Evolutionary conservation across 2,329 filamentous ascomycete genomes (phyloP), one percentile per base, ranked within the genome.

Genomic region (Rhynchosporium secalis): DNA sequence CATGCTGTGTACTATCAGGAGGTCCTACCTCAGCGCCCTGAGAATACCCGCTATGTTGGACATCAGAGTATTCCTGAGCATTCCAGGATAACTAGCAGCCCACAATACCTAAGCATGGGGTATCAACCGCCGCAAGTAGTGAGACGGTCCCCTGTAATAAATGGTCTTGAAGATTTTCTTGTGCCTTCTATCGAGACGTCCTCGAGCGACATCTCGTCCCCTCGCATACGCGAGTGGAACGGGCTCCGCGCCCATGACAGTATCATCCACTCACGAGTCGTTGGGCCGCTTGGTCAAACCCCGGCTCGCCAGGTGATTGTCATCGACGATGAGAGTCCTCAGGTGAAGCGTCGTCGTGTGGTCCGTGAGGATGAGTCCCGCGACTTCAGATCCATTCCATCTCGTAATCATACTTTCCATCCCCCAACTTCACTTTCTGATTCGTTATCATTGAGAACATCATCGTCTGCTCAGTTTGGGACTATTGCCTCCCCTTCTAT

Each of bases 161-260:
- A 67, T 65, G 66, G 66, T 47, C 65, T 72, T 3, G 69, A 74
- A 68, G 72, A 74, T 55, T 65, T 73, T 65, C 70, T 71, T 60
- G 69, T 73, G 47, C 69, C 70, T 63, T 74, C 72, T 20, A 73
- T 74, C 70, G 72, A 74, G 66, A 67, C 67, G 59, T 31, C 61
- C 51, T 64, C 68, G 67, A 68, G 65, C 65, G 67, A 72, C 67
- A 45, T 61, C 61, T 58, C 63, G 41, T 57, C 68, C 62, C 60
- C 64, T 52, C 66, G 58, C 46, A 56, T 62, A 62, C 62, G 69
- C 62, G 65, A 67, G 62, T 61, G 63, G 45, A 47, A 61, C 47
- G 62, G 63, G 62, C 57, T 46, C 41, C 51, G 60, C 48, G 26
- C 26, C 29, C 57, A 51, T 43, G 56, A 66, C 56, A 57, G 52